Conservation (phyloP, 306 rosid species). For the Cucurbita ficifolia region DNA sequence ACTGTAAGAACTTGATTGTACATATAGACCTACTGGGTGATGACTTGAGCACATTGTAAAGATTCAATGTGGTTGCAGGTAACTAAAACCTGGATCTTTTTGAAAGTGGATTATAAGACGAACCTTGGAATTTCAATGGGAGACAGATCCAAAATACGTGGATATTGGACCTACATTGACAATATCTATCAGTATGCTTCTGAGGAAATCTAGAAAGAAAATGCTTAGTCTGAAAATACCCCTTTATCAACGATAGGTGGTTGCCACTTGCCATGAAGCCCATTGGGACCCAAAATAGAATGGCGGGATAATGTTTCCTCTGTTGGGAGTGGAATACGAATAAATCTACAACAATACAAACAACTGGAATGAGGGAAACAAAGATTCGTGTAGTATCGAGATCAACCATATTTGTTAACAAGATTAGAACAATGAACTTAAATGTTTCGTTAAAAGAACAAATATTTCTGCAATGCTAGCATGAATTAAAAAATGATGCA, state of each 20-base stretch:
- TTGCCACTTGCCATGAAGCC: conserved; percentile 71
- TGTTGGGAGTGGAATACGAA: conserved; percentile 46
- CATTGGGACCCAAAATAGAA: conserved; percentile 80
- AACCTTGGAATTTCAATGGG: conserved; percentile 71
- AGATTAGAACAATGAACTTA: background rate
- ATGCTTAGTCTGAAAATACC: conserved; percentile 34
- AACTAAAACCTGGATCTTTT: conserved; percentile 1
- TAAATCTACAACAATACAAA: conserved; percentile 40
- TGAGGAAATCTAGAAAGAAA: conserved; percentile 8
- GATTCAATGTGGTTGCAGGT: background rate
- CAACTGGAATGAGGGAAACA: background rate
- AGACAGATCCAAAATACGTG: conserved; percentile 56
- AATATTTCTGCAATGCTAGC: background rate
- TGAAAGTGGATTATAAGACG: conserved; percentile 6
- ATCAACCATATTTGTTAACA: background rate
- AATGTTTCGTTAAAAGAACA: background rate
- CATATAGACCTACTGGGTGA: background rate
- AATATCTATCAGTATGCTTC: conserved; percentile 21
- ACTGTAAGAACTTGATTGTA: conserved; percentile 2
- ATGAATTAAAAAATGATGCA: background rate
- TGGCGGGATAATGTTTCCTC: conserved; percentile 78
- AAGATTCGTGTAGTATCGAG: background rate
- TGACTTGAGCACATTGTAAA: background rate
- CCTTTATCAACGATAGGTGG: conserved; percentile 51
- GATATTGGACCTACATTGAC: conserved; percentile 68